phyloP scores from a whole-genome alignment of 164 flowering plant genomes.

The Magnolia officinalis region DNA sequence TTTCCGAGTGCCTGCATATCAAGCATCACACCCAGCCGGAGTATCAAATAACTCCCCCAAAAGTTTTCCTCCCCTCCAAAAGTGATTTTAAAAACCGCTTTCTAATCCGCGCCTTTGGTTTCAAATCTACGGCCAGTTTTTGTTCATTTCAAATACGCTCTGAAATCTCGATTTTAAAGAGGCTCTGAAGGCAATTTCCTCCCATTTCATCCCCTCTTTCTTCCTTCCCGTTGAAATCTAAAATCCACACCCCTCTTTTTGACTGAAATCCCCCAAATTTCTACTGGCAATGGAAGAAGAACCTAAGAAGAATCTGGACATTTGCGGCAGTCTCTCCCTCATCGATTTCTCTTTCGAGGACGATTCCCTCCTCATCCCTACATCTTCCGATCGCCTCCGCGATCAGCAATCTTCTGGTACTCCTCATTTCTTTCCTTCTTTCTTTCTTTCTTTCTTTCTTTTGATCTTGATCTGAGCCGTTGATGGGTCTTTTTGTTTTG shows the following conservation, averaged over 20 bases:
- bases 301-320: slow-evolving; percentile 4
- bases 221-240: background rate
- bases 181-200: background rate
- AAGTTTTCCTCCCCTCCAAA: background rate
- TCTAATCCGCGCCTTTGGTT: background rate
- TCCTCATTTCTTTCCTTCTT: background rate
- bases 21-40: background rate
- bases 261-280: background rate
- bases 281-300: slow-evolving; percentile 3
- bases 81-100: background rate
- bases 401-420: background rate
- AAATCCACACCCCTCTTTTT: background rate
- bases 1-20: background rate
- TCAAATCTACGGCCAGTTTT: background rate
- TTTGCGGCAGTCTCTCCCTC: slow-evolving; percentile 3
- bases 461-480: background rate
- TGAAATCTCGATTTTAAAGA: background rate
- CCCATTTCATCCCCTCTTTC: background rate
- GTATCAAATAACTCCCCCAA: background rate
- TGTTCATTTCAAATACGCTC: background rate
- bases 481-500: background rate
- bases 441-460: background rate
- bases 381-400: slow-evolving; percentile 15
- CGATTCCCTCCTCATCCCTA: slow-evolving; percentile 3
- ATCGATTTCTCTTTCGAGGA: slow-evolving; percentile 11